Percentiles rank a stretch among this genome's conserved stretches.
Evolutionary conservation across 805 yeast species (phyloP).

Genomic region (Teunomyces atbi): DNA sequence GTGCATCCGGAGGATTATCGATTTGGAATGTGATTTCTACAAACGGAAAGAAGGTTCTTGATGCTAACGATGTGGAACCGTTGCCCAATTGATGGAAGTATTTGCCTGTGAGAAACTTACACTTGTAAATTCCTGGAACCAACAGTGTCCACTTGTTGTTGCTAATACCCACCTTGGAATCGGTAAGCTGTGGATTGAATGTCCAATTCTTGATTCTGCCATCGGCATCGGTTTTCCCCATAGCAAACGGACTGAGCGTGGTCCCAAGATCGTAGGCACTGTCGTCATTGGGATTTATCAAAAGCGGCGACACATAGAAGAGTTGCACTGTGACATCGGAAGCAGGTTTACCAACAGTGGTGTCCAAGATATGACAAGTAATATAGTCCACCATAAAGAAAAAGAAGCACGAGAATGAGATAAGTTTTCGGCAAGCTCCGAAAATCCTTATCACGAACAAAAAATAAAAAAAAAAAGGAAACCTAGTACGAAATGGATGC

Average conservation of each 20-base stretch:
- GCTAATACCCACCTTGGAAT: slow-evolving; percentile 14
- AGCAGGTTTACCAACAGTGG: slow-evolving; percentile 83
- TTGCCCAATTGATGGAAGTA: slow-evolving; percentile 46
- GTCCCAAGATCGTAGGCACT: slow-evolving; percentile 23
- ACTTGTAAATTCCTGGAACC: slow-evolving; percentile 66
- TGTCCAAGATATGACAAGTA: slow-evolving; percentile 88
- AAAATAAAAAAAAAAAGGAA: neutral
- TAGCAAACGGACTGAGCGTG: slow-evolving; percentile 51
- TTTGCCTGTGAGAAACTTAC: slow-evolving; percentile 71
- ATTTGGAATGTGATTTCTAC: slow-evolving; percentile 78
- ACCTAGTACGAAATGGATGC: neutral
- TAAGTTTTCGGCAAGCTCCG: slow-evolving; percentile 5
- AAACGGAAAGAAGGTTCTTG: slow-evolving; percentile 76
- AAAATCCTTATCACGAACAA: neutral
- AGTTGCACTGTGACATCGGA: slow-evolving; percentile 66
- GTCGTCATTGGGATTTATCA: slow-evolving; percentile 22
- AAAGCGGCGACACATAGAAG: slow-evolving; percentile 34
- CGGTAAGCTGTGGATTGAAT: slow-evolving; percentile 34
- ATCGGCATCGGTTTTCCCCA: slow-evolving; percentile 70
- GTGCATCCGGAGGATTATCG: slow-evolving; percentile 65
- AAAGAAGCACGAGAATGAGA: neutral
- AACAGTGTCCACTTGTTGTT: slow-evolving; percentile 42
- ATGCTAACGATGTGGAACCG: slow-evolving; percentile 11
- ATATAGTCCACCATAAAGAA: slow-evolving; percentile 48
- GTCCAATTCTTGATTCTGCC: slow-evolving; percentile 79